These are phyloP conservation scores for Nymphaea colorata DNA, from an alignment of 164 flowering plant species.

Conservation along the genomic window DNA sequence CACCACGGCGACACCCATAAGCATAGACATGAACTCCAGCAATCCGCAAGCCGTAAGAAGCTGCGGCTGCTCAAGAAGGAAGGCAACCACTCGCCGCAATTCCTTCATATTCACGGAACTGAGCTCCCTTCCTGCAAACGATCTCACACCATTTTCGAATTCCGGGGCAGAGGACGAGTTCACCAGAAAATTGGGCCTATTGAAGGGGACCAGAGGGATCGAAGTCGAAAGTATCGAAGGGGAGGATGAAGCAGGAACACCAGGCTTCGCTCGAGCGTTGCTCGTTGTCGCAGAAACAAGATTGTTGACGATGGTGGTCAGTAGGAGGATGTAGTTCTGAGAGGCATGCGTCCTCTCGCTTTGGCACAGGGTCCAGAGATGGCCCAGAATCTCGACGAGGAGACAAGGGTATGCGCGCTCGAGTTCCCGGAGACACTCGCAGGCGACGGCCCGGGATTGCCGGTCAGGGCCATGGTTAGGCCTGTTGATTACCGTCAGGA, in stretches of 20 bases:
- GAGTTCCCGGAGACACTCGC: constrained; percentile 83
- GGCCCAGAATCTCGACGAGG: constrained; percentile 48
- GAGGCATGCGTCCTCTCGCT: constrained; percentile 88
- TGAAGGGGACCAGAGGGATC: constrained; percentile 71
- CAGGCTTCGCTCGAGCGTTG: not conserved
- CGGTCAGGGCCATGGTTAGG: constrained; percentile 83
- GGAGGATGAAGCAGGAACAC: not conserved
- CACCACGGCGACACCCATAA: constrained; percentile 45
- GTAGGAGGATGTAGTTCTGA: constrained; percentile 58
- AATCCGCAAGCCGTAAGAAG: constrained; percentile 63
- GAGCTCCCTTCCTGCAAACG: constrained; percentile 11
- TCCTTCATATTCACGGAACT: constrained; percentile 44
- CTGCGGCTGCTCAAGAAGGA: constrained; percentile 67
- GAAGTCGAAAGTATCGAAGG: constrained; percentile 39
- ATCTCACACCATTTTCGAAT: not conserved
- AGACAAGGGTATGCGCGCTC: constrained; percentile 64
- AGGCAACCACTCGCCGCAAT: constrained; percentile 66
- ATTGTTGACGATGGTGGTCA: constrained; percentile 39
- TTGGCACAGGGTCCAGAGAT: constrained; percentile 75
- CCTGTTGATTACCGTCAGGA: constrained; percentile 55
- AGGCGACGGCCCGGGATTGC: constrained; percentile 60
- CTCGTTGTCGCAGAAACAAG: constrained; percentile 15
- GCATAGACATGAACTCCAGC: constrained; percentile 63
- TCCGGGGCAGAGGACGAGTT: constrained; percentile 3
- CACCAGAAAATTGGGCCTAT: constrained; percentile 37